Conservation (phyloP, 306 rosid genomes). For the Cajanus cajan region DNA sequence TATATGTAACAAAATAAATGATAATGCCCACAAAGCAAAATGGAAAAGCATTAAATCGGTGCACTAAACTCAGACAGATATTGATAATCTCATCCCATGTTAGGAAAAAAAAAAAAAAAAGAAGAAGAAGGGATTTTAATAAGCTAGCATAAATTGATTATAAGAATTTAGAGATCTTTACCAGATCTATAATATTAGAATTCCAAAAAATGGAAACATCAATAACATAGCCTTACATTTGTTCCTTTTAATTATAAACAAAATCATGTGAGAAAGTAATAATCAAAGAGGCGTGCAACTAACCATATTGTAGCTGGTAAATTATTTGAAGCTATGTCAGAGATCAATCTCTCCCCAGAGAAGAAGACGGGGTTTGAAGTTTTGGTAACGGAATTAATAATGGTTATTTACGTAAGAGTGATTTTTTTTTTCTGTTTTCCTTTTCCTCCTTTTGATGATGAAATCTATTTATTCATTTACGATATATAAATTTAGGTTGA, state of each 20-base stretch:
- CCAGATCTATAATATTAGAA: background rate
- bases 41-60: background rate
- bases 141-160: background rate
- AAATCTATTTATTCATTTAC: background rate
- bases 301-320: conserved; percentile 1
- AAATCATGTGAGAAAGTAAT: background rate
- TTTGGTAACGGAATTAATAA: background rate
- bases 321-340: background rate
- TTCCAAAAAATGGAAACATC: background rate
- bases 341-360: background rate
- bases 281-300: background rate
- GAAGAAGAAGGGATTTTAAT: background rate
- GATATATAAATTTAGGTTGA: background rate
- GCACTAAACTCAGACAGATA: too few species aligned
- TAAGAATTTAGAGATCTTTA: background rate
- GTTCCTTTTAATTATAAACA: background rate
- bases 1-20: background rate
- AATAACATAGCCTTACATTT: background rate
- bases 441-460: background rate
- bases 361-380: background rate
- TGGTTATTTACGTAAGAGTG: background rate
- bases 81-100: background rate
- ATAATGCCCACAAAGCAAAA: background rate
- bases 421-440: background rate
- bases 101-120: background rate